These are phyloP conservation scores for Aspergillus pseudoviridinutans DNA, from an alignment of 2,329 filamentous ascomycete species.

Conservation along the genomic window DNA sequence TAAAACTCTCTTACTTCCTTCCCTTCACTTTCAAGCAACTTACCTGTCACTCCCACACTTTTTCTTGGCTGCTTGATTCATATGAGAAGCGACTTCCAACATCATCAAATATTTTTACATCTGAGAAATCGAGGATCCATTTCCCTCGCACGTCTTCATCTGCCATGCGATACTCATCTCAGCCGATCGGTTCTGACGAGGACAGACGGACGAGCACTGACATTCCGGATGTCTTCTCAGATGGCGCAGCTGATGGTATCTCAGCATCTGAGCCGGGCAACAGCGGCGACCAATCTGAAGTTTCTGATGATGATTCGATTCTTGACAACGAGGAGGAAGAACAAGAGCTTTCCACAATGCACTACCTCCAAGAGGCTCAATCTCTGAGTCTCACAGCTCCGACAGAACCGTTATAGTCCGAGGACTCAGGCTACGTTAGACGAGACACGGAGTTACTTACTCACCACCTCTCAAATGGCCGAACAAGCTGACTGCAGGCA, in stretches of 20 bases:
- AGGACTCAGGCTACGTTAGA: conserved; percentile 24
- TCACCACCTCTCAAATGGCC: too few relatives aligned
- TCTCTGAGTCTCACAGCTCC: conserved; percentile 23
- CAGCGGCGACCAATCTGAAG: conserved; percentile 9
- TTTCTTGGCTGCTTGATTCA: too few relatives aligned
- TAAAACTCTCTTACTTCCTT: conserved; percentile 3
- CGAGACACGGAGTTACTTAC: conserved; percentile 21
- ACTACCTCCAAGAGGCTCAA: conserved; percentile 23
- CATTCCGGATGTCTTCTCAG: conserved; percentile 15
- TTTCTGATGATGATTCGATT: conserved; percentile 11
- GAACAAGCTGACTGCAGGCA: too few relatives aligned
- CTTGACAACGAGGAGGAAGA: conserved; percentile 10
- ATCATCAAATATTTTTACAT: too few relatives aligned
- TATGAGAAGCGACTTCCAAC: too few relatives aligned
- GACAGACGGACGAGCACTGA: conserved; percentile 17
- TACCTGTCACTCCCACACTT: too few relatives aligned
- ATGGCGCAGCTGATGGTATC: neutral
- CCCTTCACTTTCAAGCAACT: conserved; percentile 7
- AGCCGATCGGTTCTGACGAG: conserved; percentile 9
- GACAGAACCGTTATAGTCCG: conserved; percentile 25
- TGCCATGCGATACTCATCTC: conserved; percentile 2
- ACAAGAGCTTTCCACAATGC: conserved; percentile 12
- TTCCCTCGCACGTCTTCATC: neutral
- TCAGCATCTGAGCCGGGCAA: conserved; percentile 9
- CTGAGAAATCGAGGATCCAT: neutral